phyloP scores from a whole-genome alignment of 2,329 filamentous ascomycete species.

The Alternaria novae-zelandiae region DNA sequence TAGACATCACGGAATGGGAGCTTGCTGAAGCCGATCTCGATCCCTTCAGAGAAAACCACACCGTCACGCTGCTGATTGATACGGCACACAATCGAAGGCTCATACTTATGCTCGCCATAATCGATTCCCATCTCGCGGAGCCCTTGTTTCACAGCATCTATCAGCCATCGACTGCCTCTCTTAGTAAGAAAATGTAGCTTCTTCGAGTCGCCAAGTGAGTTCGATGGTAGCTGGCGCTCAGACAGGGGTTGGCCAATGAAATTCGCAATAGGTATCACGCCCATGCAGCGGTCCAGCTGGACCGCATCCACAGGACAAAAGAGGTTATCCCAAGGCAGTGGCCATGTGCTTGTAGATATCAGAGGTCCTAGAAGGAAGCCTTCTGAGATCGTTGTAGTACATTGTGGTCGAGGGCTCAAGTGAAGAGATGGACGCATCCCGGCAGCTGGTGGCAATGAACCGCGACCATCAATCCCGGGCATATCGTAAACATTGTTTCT shows the following conservation, averaged over 20 bases:
- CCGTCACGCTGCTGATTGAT: constrained; percentile 29
- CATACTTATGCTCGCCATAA: constrained; percentile 20
- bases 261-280: constrained; percentile 3
- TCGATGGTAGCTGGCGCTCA: constrained; percentile 19
- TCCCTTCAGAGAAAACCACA: constrained; percentile 27
- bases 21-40: constrained; percentile 35
- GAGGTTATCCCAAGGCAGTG: constrained; percentile 34
- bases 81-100: constrained; percentile 27
- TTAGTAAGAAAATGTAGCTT: constrained; percentile 37
- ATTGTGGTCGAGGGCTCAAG: constrained; percentile 6
- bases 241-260: constrained; percentile 1
- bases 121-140: constrained; percentile 34
- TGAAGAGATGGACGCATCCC: not conserved
- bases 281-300: constrained; percentile 25
- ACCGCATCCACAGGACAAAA: constrained; percentile 29
- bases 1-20: constrained; percentile 33
- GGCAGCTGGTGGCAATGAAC: not conserved
- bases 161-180: constrained; percentile 32
- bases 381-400: constrained; percentile 22
- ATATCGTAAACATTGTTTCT: constrained; percentile 12
- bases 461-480: not conserved
- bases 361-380: constrained; percentile 29
- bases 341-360: constrained; percentile 30
- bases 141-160: constrained; percentile 28
- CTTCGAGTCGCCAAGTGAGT: constrained; percentile 28